Evolutionary conservation across 202 grass and related monocot species (phyloP).

Genomic region (Panicum hallii): DNA sequence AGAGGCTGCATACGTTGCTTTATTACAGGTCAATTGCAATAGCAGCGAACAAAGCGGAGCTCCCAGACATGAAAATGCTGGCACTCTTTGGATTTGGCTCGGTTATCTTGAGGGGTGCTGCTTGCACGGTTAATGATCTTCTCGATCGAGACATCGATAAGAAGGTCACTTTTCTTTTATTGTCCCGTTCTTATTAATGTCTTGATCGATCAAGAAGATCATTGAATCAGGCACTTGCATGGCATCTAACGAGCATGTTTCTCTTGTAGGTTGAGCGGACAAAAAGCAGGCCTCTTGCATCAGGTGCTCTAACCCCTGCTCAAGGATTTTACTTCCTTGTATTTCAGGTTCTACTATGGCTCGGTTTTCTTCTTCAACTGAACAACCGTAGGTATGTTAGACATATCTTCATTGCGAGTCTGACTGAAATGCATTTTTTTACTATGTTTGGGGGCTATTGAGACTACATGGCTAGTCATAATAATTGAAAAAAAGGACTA

Average conservation of each 20-base stretch:
- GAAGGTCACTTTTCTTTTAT: slow-evolving; percentile 45
- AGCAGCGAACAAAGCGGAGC: slow-evolving; percentile 46
- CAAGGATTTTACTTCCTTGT: slow-evolving; percentile 75
- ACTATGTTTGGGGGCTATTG: no score
- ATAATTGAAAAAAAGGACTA: no score
- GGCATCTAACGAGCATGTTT: not conserved
- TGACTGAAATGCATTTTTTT: no score
- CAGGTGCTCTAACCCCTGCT: slow-evolving; percentile 60
- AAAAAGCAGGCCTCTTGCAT: slow-evolving; percentile 70
- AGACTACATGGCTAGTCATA: no score
- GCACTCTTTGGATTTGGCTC: slow-evolving; percentile 65
- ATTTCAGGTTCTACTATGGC: slow-evolving; percentile 64
- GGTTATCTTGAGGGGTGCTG: slow-evolving; percentile 59
- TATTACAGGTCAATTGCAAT: slow-evolving; percentile 66
- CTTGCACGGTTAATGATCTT: slow-evolving; percentile 83
- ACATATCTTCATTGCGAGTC: not conserved
- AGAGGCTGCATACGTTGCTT: not conserved
- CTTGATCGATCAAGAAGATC: no score
- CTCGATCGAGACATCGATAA: slow-evolving; percentile 74
- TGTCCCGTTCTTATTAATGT: no score
- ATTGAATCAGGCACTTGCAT: no score
- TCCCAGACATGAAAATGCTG: slow-evolving; percentile 77
- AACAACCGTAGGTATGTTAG: slow-evolving; percentile 68
- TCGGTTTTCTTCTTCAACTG: slow-evolving; percentile 77
- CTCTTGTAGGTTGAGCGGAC: slow-evolving; percentile 65